Evolutionary conservation across 2,329 filamentous ascomycete species (phyloP), one percentile per base, ranked within the genome.

Genomic region (Chalara sp.): DNA sequence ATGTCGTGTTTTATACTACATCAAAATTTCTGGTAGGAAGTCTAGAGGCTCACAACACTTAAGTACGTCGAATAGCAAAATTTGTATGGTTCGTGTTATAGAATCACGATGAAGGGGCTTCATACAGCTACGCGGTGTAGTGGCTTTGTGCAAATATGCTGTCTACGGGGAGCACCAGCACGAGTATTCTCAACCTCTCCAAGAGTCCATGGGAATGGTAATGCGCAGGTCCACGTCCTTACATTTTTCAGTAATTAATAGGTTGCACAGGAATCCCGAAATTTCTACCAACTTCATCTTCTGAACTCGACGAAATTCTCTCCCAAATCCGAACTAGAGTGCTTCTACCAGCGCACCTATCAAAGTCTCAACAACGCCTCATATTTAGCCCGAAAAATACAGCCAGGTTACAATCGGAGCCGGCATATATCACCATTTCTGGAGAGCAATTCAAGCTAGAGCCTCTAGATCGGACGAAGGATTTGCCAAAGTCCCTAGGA

Each of bases 341-440:
- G 64, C 77, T 86, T 63, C 67, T 86, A 41, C 82, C 82, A n/a
- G 67, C 73, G 32, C 78, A 81, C 62, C 76, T 87, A 31, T 71
- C 75, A 28, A 51, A 63, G 31, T 66, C 68, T 47, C 76, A 85
- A 67, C 76, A 72, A 58, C 70, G 75, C 57, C 71, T 77, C 53
- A 67, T 86, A 58, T 76, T 73, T 67, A 68, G 71, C 52, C 56
- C 62, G 11, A 73, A 71, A 54, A 70, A 74, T 64, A 68, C 71
- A 56, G 67, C 73, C 56, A 66, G 66, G 52, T 73, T 86, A 40
- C 67, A 75, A 53, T 67, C 70, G 35, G 78, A 83, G 62, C 78
- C 80, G 37, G 71, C 83, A 54, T 70, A 71, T 53, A 76, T 83
- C 55, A 76, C 81, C 57, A 72, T 86, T 56, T 78, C 79, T 53